phyloP scores from a whole-genome alignment of 306 rosid species.

The Pyrus communis region DNA sequence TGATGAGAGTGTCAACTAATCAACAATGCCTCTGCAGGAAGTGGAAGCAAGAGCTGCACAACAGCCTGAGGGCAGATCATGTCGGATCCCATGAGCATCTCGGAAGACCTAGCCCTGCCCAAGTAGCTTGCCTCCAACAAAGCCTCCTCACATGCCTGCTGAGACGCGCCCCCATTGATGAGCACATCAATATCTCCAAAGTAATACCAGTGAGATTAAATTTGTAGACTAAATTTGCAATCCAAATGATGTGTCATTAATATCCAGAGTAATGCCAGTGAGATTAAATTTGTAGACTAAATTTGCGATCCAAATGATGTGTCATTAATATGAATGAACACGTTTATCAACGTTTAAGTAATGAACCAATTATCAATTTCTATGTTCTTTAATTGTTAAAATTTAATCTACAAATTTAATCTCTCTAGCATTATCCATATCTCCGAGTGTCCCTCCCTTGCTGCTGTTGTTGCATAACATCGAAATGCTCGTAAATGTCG shows the following conservation, averaged over 20 bases:
- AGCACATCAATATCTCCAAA: slow-evolving; percentile 27
- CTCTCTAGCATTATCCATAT: too few species aligned
- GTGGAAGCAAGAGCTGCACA: slow-evolving; percentile 59
- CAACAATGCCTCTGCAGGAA: slow-evolving; percentile 45
- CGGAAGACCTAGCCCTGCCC: slow-evolving; percentile 36
- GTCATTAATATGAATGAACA: too few species aligned
- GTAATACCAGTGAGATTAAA: too few species aligned
- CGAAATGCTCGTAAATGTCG: slow-evolving; percentile 23
- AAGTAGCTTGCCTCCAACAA: slow-evolving; percentile 55
- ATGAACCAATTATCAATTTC: too few species aligned
- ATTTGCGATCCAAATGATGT: too few species aligned
- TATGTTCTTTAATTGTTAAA: too few species aligned
- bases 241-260: too few species aligned
- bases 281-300: too few species aligned
- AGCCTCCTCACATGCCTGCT: slow-evolving; percentile 66
- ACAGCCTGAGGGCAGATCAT: slow-evolving; percentile 44
- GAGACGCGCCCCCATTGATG: slow-evolving; percentile 48
- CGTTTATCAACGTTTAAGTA: too few species aligned
- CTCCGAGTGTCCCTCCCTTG: slow-evolving; percentile 40
- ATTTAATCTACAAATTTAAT: too few species aligned
- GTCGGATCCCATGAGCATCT: slow-evolving; percentile 44
- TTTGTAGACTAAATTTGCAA: too few species aligned
- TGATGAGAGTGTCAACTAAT: slow-evolving; percentile 48
- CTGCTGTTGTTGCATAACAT: slow-evolving; percentile 53
- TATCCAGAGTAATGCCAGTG: too few species aligned